phyloP scores from a whole-genome alignment of 148 eudicot species.

The Chenopodium suecicum region DNA sequence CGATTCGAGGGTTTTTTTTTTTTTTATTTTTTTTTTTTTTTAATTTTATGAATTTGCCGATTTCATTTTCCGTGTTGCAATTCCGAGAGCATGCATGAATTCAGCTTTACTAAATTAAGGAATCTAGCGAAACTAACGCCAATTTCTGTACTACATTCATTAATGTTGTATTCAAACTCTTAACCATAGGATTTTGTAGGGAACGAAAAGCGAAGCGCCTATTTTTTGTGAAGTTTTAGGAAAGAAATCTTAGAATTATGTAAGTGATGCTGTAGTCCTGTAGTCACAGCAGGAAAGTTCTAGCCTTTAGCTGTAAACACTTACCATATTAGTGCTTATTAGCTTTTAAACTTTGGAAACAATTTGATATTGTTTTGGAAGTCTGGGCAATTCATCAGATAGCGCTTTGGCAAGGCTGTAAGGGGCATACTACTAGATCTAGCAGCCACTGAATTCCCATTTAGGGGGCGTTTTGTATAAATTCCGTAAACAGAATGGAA shows the following conservation, averaged over 20 bases:
- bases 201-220: no score
- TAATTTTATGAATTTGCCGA: no score
- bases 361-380: background rate
- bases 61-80: background rate
- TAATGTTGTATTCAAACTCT: no score
- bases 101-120: background rate
- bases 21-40: no score
- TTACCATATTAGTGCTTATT: background rate
- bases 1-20: no score
- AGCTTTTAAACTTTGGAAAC: background rate
- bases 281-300: background rate
- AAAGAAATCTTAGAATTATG: background rate
- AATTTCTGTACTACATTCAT: no score
- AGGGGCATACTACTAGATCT: background rate
- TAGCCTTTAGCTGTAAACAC: background rate
- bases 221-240: background rate
- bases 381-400: background rate
- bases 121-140: no score
- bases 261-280: no score
- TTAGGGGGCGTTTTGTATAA: no score
- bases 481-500: no score
- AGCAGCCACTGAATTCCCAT: background rate
- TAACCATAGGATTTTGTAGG: no score
- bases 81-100: background rate
- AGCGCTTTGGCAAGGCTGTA: background rate